A percentile compares a stretch with the other conserved stretches of the same genome.
These are phyloP conservation scores for Acanthamoeba healyi DNA, from an alignment of 208 protist species.

Conservation along the genomic window DNA sequence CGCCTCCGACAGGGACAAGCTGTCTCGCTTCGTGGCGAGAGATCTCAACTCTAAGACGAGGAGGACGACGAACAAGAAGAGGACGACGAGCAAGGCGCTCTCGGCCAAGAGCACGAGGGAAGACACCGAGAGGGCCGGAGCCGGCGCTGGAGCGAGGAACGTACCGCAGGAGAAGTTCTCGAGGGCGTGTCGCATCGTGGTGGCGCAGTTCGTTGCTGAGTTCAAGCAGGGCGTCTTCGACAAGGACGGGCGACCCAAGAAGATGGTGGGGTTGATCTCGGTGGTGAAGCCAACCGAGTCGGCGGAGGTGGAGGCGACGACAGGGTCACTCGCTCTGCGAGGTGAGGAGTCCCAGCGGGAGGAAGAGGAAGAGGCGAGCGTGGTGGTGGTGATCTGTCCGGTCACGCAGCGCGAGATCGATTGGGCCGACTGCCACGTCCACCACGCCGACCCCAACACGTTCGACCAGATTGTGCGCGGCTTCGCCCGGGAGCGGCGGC, in stretches of 20 bases:
- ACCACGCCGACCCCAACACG: background rate
- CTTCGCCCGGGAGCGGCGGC: background rate
- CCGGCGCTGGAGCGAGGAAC: background rate
- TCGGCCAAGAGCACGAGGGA: no score
- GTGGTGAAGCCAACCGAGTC: background rate
- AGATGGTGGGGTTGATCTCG: background rate
- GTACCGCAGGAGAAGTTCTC: no score
- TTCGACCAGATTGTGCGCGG: constrained; percentile 8
- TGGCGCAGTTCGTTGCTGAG: background rate
- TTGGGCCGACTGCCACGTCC: constrained; percentile 18
- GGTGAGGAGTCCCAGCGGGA: no score
- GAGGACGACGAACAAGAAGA: background rate
- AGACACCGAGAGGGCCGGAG: background rate
- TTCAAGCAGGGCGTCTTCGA: no score
- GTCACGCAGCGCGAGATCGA: background rate
- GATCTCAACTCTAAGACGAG: background rate
- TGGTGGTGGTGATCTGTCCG: background rate
- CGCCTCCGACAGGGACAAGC: background rate
- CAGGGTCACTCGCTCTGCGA: no score
- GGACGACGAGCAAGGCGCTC: constrained; percentile 14
- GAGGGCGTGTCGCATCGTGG: background rate
- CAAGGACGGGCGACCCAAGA: no score
- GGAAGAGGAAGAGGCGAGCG: no score
- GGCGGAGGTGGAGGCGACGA: background rate
- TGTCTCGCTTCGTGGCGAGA: background rate